Base-by-base conservation (phyloP, 345 rosid genomes). In the Orychophragmus violaceus region DNA sequence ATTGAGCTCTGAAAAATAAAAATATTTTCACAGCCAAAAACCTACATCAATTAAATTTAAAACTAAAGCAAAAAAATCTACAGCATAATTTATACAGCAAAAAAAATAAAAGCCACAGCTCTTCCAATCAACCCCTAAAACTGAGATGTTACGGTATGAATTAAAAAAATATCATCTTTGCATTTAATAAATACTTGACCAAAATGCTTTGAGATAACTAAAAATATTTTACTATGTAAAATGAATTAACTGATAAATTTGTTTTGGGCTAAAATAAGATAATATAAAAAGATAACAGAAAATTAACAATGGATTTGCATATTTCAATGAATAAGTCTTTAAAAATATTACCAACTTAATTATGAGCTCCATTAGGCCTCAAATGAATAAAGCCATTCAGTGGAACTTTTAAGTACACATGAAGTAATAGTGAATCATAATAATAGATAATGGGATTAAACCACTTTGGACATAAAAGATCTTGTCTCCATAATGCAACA, bases 401-500 rank as follows among this genome's bases (percentile, higher is more conserved):
- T 36, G 76, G 53, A 52, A 71, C 59, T 71, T 71, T 55, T 36
- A 54, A 55, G 64, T 63, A 69, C 76, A 71, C 76, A 71, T 64
- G 65, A 59, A 50, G 65, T 37, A 48, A 64, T 56, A 55, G 49
- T 54, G 64, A 70, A 54, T 55, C 64, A 71, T 55, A 54, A 57
- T 65, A 64, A 28, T 45, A 18, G 50, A 65, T 52, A 58, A 72
- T 72, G 60, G 65, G 61, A 58, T 65, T 72, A 60, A 45, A 61
- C 68, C 51, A 67, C 77, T 74, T 67, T 74, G 68, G 73, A 67
- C 77, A 61, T 2, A 30, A 71, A n/a, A 66, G 59, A 67, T 74
- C 53, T 54, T 45, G 64, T 74, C 77, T 61, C 74, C 77, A 74
- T 68, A 23, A 68, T 74, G 77, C 67, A 67, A 27, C 39, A 42